phyloP scores from a whole-genome alignment of 1,139 yeast genomes.

The Lodderomyces oxycetoniae region DNA sequence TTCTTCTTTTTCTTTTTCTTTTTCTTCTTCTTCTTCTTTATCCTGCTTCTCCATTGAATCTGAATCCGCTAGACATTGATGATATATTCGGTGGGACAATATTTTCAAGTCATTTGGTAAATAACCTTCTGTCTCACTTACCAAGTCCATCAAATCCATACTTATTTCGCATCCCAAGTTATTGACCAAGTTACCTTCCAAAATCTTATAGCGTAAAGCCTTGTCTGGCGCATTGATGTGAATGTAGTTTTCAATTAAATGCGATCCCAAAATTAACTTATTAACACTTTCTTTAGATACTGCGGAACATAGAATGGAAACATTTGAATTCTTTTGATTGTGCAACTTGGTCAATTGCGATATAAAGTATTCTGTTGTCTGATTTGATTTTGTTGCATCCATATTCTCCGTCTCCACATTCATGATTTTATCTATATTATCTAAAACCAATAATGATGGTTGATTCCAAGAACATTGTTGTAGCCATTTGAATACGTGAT shows the following conservation, averaged over 20 bases:
- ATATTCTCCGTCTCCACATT: slow-evolving; percentile 70
- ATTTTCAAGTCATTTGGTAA: slow-evolving; percentile 77
- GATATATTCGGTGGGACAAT: slow-evolving; percentile 69
- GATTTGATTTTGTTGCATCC: slow-evolving; percentile 57
- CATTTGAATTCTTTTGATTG: slow-evolving; percentile 38
- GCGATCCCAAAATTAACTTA: slow-evolving; percentile 57
- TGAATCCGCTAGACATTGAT: slow-evolving; percentile 47
- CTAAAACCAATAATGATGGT: slow-evolving; percentile 72
- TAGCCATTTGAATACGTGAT: slow-evolving; percentile 47
- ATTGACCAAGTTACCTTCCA: slow-evolving; percentile 42
- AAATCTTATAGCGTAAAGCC: slow-evolving; percentile 48
- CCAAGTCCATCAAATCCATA: slow-evolving; percentile 64
- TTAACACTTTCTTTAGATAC: slow-evolving; percentile 65
- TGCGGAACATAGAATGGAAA: slow-evolving; percentile 55
- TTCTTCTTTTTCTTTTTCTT: no score
- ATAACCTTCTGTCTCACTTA: slow-evolving; percentile 83
- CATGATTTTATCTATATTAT: slow-evolving; percentile 73
- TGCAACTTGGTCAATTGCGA: slow-evolving; percentile 38
- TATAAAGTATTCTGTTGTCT: slow-evolving; percentile 46
- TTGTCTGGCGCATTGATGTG: slow-evolving; percentile 70
- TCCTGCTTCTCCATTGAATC: slow-evolving; percentile 7
- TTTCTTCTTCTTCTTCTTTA: not conserved
- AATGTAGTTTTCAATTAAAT: slow-evolving; percentile 61
- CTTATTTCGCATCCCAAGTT: slow-evolving; percentile 27
- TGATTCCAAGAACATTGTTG: slow-evolving; percentile 72